Evolutionary conservation across 2,329 filamentous ascomycete species (phyloP), one percentile per base, ranked within the genome.

Genomic region (Akanthomyces uredinophilus): DNA sequence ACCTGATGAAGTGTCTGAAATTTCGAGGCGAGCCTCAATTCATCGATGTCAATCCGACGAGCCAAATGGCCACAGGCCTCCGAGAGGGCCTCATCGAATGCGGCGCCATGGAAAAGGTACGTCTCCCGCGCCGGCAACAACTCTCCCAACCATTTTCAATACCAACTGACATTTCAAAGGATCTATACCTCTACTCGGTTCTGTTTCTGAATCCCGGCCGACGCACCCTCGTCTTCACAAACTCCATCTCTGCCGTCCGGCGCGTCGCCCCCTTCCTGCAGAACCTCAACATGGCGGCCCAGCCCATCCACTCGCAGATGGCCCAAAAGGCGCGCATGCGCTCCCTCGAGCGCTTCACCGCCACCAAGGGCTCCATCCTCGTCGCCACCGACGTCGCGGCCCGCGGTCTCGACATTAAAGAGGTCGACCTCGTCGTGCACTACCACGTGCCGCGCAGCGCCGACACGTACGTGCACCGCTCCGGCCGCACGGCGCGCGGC

Each of bases 311-410:
- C 75, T 97, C 92, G 0, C 90, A 92, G 66, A 98, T 99, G 95
- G 83, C 87, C 1, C 95, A 99, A 75, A 98, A 98, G 74, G 93
- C 95, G 3, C 92, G 95, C 50, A 81, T 97, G n/a, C 87, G 94
- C 44, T 94, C 92, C 1, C 84, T 99, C 2, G 95, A 99, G 72
- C 89, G 90, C 46, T 98, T 99, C 77, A 88, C 89, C 1, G 84
- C 84, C 3, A 79, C 86, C 0, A 78, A 83, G n/a, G 79, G 84
- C 52, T 76, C 80, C 35, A 89, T 98, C 51, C 84, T 98, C 3
- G 84, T 99, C 20, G 92, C 95, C 4, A 98, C 95, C 1, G 94
- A 98, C 72, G 93, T 97, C 29, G 94, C 94, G 2, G 92, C 94
- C 10, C 87, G 94, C 65, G 95, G 95, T 75, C 86, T 99, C 53